A percentile compares a stretch with the other conserved stretches of the same genome.
Conservation (phyloP, 2,329 filamentous ascomycete genomes). For the Pseudofabraea citricarpa region DNA sequence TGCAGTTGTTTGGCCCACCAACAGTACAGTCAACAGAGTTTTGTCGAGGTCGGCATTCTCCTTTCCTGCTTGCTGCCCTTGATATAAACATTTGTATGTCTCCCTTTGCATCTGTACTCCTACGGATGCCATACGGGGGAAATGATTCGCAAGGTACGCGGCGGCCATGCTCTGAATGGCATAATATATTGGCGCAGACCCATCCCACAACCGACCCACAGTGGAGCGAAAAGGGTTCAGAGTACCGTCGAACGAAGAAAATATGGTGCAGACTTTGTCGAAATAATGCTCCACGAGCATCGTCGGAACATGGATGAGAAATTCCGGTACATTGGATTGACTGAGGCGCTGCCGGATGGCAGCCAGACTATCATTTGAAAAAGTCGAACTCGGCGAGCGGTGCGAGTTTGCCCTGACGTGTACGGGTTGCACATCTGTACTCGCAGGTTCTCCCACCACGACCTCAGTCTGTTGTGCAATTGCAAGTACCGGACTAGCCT, state of each 20-base stretch:
- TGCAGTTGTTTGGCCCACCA: conserved; percentile 53
- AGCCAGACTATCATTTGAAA: conserved; percentile 1
- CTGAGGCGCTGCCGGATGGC: not conserved
- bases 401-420: not conserved
- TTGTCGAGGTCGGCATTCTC: conserved; percentile 44
- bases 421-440: not conserved
- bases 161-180: conserved; percentile 62
- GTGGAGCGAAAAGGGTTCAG: conserved; percentile 58
- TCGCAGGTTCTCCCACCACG: not conserved
- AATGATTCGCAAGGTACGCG: conserved; percentile 53
- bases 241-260: conserved; percentile 59
- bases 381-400: not conserved
- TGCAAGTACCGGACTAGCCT: not conserved
- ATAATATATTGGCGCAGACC: conserved; percentile 53
- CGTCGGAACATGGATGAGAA: conserved; percentile 38
- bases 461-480: not conserved
- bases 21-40: conserved; percentile 50
- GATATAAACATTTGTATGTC: conserved; percentile 26
- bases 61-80: conserved; percentile 46
- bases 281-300: conserved; percentile 60
- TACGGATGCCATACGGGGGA: conserved; percentile 45
- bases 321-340: conserved; percentile 2
- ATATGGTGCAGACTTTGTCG: conserved; percentile 54
- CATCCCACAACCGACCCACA: conserved; percentile 51
- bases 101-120: conserved; percentile 44